Evolutionary conservation across 2,329 filamentous ascomycete genomes (phyloP).

Genomic region (Cladosporium cucumerinum): DNA sequence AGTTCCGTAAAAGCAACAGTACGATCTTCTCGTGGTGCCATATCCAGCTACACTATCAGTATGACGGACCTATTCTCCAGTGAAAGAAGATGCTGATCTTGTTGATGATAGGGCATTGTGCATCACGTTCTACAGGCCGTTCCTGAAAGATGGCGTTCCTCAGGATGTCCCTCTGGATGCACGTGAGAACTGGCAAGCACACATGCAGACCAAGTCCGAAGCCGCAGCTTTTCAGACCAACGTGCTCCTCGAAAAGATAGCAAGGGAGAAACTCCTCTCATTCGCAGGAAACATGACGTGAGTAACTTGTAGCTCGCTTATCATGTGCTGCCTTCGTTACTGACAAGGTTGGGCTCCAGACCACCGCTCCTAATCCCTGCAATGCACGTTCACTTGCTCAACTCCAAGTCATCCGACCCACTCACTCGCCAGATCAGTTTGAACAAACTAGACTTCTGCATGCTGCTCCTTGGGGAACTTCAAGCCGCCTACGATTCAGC

Average conservation of each 20-base stretch:
- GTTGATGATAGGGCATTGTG: neutral
- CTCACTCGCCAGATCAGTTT: constrained; percentile 18
- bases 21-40: constrained; percentile 2
- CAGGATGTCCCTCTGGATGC: neutral
- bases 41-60: constrained; percentile 9
- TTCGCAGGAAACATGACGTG: constrained; percentile 1
- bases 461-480: constrained; percentile 15
- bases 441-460: constrained; percentile 18
- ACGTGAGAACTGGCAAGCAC: neutral
- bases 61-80: neutral
- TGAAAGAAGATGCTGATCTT: neutral
- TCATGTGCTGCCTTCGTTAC: neutral
- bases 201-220: constrained; percentile 14
- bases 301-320: neutral
- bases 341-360: constrained; percentile 11
- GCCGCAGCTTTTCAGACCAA: constrained; percentile 17
- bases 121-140: constrained; percentile 11
- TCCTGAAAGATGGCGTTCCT: neutral
- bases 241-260: constrained; percentile 12
- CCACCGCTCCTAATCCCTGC: constrained; percentile 18
- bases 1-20: constrained; percentile 3
- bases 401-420: constrained; percentile 15
- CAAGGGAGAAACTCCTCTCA: constrained; percentile 12
- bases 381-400: constrained; percentile 19
- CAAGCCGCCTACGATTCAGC: constrained; percentile 6